Conservation (phyloP, 2,329 filamentous ascomycete species). For the Sphaerulina populicola region DNA sequence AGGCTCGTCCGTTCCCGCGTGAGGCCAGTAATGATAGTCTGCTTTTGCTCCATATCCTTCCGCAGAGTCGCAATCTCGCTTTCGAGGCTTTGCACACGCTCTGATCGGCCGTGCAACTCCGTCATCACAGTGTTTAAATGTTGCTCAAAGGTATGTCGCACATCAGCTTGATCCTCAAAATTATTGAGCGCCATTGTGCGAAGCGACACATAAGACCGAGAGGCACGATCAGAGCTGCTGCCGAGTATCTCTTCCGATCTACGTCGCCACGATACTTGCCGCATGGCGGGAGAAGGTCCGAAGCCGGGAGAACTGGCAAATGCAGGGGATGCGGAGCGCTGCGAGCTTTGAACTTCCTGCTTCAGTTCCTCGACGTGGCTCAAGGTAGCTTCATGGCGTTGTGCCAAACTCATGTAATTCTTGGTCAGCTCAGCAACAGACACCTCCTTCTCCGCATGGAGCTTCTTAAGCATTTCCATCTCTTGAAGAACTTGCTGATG, state of each 20-base stretch:
- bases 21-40: slow-evolving; percentile 87
- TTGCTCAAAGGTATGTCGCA: slow-evolving; percentile 84
- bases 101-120: slow-evolving; percentile 76
- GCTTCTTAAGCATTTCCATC: slow-evolving; percentile 59
- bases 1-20: slow-evolving; percentile 88
- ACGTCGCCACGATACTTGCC: slow-evolving; percentile 53
- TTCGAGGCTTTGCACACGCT: slow-evolving; percentile 84
- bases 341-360: slow-evolving; percentile 67
- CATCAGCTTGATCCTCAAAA: slow-evolving; percentile 71
- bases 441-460: slow-evolving; percentile 68
- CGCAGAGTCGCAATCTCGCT: slow-evolving; percentile 71
- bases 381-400: slow-evolving; percentile 70
- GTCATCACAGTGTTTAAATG: slow-evolving; percentile 89
- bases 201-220: slow-evolving; percentile 81
- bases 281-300: slow-evolving; percentile 17
- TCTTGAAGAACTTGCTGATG: slow-evolving; percentile 58
- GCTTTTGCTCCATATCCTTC: slow-evolving; percentile 96
- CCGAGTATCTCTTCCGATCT: slow-evolving; percentile 30
- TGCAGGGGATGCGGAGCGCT: slow-evolving; percentile 23
- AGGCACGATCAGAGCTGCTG: slow-evolving; percentile 66
- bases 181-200: slow-evolving; percentile 81
- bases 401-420: slow-evolving; percentile 75
- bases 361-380: slow-evolving; percentile 87
- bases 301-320: slow-evolving; percentile 17
- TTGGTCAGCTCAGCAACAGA: slow-evolving; percentile 64